Evolutionary conservation across 768 basidiomycete species (phyloP), one percentile per base, ranked within the genome.

Genomic region (Leccinum disarticulatum): DNA sequence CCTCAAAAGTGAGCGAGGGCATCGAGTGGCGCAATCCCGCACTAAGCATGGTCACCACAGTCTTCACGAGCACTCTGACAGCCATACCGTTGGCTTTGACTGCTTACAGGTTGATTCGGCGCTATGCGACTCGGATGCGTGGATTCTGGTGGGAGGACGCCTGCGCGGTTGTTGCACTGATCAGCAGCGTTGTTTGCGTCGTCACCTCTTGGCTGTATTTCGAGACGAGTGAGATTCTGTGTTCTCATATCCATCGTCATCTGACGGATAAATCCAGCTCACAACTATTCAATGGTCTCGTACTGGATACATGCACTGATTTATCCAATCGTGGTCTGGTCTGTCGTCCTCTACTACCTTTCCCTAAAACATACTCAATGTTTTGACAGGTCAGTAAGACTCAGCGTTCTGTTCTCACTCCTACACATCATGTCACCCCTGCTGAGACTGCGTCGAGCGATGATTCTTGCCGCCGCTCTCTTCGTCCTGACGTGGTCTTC

Each of bases 111-210:
- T 4, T 59, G n/a, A 19, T 50, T 47, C 25, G 22, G 49, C 60
- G 55, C 49, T 54, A 52, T 38, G 30, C 8, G 48, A 25, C 25
- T 25, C 25, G 25, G 25, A 58, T 7, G 6, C 55, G 41, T 25
- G 56, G 13, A 14, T 48, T 66, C 35, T 54, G 67, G 60, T 69
- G 64, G 61, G 69, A 71, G 31, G 70, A 69, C 50, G 49, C 22
- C n/a, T 61, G 50, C 14, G 60, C 55, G 9, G n/a, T 38, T 3
- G 33, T 60, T 38, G 66, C 56, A 41, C 11, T 22, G 33, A 27
- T 52, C 15, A 54, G 53, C 11, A 28, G 61, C 15, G 49, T 56
- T 28, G 35, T 56, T 11, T 69, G 38, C 33, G 14, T 59, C 17
- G 51, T 59, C 41, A 33, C 41, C 4, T 52, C 57, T 30, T 66